phyloP scores from a whole-genome alignment of 257 asterid species.

The Solanum pinnatisectum region DNA sequence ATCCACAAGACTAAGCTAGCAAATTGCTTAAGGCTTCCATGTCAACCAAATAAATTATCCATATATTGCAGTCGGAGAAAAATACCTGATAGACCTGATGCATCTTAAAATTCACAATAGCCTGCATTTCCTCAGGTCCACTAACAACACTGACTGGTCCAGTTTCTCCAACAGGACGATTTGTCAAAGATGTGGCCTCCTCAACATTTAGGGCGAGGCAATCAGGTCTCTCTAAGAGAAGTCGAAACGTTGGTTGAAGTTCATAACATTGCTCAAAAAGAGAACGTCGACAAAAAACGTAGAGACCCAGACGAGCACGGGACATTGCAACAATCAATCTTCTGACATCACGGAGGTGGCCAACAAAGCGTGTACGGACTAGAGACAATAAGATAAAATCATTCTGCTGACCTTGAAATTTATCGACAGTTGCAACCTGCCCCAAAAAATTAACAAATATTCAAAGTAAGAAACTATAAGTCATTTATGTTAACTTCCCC shows the following conservation, averaged over 20 bases:
- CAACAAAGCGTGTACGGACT: conserved; percentile 97
- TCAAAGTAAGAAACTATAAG: background rate
- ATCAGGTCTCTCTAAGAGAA: conserved; percentile 80
- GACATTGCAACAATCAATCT: conserved; percentile 99
- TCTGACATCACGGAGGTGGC: conserved; percentile 98
- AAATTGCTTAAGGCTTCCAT: background rate
- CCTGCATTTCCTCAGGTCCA: conserved; percentile 74
- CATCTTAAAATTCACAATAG: conserved; percentile 67
- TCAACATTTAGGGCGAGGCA: conserved; percentile 58
- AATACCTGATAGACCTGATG: conserved; percentile 68
- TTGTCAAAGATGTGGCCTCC: conserved; percentile 54
- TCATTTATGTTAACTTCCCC: background rate
- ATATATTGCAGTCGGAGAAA: background rate
- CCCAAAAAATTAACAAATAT: background rate
- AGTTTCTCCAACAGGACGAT: conserved; percentile 69
- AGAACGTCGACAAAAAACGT: conserved; percentile 84
- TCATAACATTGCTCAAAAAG: conserved; percentile 96
- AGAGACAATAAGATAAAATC: conserved; percentile 80
- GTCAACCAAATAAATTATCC: background rate
- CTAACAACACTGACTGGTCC: conserved; percentile 50
- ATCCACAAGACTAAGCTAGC: background rate
- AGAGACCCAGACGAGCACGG: conserved; percentile 97
- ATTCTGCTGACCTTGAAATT: conserved; percentile 99
- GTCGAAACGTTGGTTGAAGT: conserved; percentile 83
- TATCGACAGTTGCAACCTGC: conserved; percentile 92